phyloP scores from a whole-genome alignment of 176 grass and related monocot genomes.

The Oryza longistaminata region DNA sequence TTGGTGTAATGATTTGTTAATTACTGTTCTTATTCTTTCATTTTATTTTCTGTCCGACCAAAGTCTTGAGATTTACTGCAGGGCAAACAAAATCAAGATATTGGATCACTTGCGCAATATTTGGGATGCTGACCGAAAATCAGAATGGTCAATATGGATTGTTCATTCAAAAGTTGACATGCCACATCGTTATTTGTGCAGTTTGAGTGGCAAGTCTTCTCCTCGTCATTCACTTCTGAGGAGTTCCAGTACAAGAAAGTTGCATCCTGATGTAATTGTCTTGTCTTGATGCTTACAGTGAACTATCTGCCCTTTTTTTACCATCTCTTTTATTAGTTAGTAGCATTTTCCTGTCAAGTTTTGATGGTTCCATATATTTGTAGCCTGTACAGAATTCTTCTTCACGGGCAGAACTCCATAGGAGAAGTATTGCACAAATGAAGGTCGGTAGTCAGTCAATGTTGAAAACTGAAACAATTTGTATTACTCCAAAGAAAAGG shows the following conservation, averaged over 20 bases:
- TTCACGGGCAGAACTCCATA: conserved; percentile 77
- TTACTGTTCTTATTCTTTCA: conserved; percentile 18
- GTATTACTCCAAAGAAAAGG: background rate
- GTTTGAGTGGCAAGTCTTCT: conserved; percentile 59
- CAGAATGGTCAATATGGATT: conserved; percentile 95
- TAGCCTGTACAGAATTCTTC: conserved; percentile 68
- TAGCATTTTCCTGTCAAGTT: conserved; percentile 8
- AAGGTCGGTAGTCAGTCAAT: conserved; percentile 59
- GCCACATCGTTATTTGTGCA: conserved; percentile 70
- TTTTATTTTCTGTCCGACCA: conserved; percentile 4
- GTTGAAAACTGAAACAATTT: background rate
- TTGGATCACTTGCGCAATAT: conserved; percentile 70
- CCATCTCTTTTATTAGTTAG: background rate
- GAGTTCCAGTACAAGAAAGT: conserved; percentile 54
- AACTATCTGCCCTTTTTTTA: background rate
- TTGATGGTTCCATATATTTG: conserved; percentile 48
- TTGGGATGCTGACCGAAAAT: conserved; percentile 74
- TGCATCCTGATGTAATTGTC: conserved; percentile 67
- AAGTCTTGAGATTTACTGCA: conserved; percentile 35
- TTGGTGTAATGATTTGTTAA: background rate
- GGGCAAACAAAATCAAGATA: conserved; percentile 77
- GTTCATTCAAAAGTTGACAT: conserved; percentile 93
- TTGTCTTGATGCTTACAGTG: conserved; percentile 26
- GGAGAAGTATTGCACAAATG: conserved; percentile 93
- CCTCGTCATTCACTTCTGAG: conserved; percentile 69